Conservation (phyloP, 495 filamentous ascomycete species). For the Apodospora peruviana region DNA sequence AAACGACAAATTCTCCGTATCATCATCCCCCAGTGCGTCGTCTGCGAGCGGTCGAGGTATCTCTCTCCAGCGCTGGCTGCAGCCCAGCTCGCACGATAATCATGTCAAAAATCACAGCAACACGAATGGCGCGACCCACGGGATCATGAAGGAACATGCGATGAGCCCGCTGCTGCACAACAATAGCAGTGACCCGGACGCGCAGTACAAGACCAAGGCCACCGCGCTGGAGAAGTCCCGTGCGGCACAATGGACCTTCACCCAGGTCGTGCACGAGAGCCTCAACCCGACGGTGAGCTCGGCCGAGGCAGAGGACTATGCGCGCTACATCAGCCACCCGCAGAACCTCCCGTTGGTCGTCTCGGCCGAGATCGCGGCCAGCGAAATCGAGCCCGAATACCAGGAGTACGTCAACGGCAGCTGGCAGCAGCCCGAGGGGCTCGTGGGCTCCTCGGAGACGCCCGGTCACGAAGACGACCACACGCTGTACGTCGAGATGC, state of each 20-base stretch:
- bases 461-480: constrained; percentile 57
- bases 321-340: constrained; percentile 86
- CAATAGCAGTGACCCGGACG: constrained; percentile 16
- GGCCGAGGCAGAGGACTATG: constrained; percentile 77
- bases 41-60: constrained; percentile 26
- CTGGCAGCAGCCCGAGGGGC: constrained; percentile 37
- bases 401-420: constrained; percentile 62
- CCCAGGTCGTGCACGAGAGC: constrained; percentile 73
- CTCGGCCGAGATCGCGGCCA: constrained; percentile 54
- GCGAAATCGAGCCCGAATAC: constrained; percentile 59
- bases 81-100: constrained; percentile 25
- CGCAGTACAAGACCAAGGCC: constrained; percentile 26
- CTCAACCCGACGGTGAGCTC: constrained; percentile 71
- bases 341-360: constrained; percentile 84
- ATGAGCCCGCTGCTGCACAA: neutral
- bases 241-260: constrained; percentile 77
- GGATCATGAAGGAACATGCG: constrained; percentile 40
- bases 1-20: constrained; percentile 32
- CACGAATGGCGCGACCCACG: constrained; percentile 28
- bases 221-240: constrained; percentile 57
- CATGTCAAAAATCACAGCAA: constrained; percentile 1
- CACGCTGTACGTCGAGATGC: constrained; percentile 67
- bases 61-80: constrained; percentile 50
- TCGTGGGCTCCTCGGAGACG: neutral
- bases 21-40: constrained; percentile 26